A percentile compares a stretch with the other conserved stretches of the same genome.
These are phyloP conservation scores for Fragaria nilgerrensis DNA, from an alignment of 306 rosid species.

Conservation along the genomic window DNA sequence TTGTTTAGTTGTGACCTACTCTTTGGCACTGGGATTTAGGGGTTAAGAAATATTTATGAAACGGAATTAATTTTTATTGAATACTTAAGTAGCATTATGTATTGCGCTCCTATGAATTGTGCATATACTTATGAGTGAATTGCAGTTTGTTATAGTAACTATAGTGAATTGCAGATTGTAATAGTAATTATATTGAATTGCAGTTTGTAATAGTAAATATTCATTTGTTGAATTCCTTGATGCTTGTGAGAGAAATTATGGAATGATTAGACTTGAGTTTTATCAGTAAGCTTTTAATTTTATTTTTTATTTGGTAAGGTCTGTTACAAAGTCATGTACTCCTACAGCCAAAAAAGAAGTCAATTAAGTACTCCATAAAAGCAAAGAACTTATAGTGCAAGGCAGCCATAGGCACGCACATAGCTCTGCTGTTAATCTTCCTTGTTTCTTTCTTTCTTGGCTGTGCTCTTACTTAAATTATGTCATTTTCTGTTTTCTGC, in stretches of 20 bases:
- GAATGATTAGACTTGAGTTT: neutral
- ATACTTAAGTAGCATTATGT: neutral
- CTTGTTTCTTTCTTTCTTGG: neutral
- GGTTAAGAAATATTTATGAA: neutral
- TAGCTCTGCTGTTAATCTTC: neutral
- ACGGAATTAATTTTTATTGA: neutral
- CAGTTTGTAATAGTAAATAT: too few species aligned
- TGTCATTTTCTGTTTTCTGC: neutral
- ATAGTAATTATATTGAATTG: too few species aligned
- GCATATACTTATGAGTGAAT: neutral
- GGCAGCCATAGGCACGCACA: neutral
- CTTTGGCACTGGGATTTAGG: neutral
- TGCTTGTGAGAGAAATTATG: neutral
- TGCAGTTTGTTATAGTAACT: neutral
- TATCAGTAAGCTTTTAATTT: neutral
- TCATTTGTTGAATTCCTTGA: neutral
- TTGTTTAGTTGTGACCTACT: neutral
- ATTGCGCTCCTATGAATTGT: neutral
- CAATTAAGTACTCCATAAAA: too few species aligned
- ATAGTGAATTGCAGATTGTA: too few species aligned
- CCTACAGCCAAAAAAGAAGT: neutral
- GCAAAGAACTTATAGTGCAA: neutral
- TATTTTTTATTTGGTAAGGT: neutral
- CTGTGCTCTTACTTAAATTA: neutral
- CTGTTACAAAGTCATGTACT: neutral